Conservation (phyloP, 73 alveolate genomes). For the Paramecium primaurelia region DNA sequence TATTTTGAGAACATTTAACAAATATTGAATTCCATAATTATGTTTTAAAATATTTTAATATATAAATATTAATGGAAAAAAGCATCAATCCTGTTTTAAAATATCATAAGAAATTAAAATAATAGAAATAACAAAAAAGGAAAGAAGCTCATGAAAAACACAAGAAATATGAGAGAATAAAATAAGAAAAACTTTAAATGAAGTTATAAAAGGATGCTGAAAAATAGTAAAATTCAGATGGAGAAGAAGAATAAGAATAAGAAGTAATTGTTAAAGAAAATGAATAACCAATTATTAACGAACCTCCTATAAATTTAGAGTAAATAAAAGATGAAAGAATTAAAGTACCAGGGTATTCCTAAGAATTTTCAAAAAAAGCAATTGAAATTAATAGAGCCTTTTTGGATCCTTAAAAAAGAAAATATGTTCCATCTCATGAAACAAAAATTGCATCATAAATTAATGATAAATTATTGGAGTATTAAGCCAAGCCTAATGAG, state of each 20-base stretch:
- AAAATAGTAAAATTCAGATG: not conserved
- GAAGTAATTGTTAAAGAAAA: not conserved
- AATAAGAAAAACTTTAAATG: not conserved
- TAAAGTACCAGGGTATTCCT: constrained; percentile 36
- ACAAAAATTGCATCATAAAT: not conserved
- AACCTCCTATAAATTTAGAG: not conserved
- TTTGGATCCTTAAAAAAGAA: not conserved
- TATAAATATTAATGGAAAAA: not conserved
- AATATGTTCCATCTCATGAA: not conserved
- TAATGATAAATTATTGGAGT: not conserved
- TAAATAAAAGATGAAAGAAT: not conserved
- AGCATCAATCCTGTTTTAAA: constrained; percentile 27
- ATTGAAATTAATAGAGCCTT: not conserved
- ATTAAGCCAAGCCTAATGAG: constrained; percentile 17
- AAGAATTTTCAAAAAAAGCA: not conserved
- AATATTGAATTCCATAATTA: not conserved
- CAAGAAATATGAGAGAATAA: not conserved
- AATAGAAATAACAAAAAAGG: not conserved
- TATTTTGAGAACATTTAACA: not conserved
- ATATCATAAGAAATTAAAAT: not conserved
- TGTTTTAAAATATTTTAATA: not conserved
- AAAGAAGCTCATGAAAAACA: constrained; percentile 33
- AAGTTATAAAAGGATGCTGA: not conserved
- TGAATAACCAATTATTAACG: not conserved
- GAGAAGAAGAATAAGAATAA: not conserved